Percentiles rank a stretch among this genome's conserved stretches.
phyloP scores from a whole-genome alignment of 75 land plant genomes.

The Cupressus sempervirens region DNA sequence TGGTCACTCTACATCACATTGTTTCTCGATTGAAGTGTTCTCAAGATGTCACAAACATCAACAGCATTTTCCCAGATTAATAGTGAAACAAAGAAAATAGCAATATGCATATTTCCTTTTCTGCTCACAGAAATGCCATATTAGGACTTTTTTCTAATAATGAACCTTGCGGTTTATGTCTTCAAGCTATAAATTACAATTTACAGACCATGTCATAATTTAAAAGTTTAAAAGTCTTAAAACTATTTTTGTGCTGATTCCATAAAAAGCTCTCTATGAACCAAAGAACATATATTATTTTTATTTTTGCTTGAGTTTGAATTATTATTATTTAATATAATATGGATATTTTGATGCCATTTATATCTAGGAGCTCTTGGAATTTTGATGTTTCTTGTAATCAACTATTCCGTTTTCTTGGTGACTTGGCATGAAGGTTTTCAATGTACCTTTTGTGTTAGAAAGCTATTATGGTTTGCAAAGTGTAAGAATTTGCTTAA shows the following conservation, averaged over 20 bases:
- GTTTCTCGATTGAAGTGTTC: not conserved
- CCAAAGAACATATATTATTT: no score
- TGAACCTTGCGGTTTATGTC: not conserved
- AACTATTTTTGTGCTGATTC: no score
- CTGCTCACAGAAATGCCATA: not conserved
- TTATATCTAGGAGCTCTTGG: not conserved
- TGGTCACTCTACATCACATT: not conserved
- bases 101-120: not conserved
- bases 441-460: not conserved
- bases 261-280: no score
- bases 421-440: not conserved
- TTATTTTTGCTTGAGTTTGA: not conserved
- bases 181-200: not conserved
- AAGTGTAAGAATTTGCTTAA: no score
- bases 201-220: not conserved
- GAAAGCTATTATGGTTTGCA: no score
- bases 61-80: not conserved
- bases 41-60: not conserved
- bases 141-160: no score
- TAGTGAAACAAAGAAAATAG: not conserved
- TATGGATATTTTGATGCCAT: not conserved
- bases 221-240: no score
- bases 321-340: no score
- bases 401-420: not conserved
- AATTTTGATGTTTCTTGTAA: no score